Base-by-base conservation (phyloP, 1,139 yeast species). In the Suhomyces guaymorum region DNA sequence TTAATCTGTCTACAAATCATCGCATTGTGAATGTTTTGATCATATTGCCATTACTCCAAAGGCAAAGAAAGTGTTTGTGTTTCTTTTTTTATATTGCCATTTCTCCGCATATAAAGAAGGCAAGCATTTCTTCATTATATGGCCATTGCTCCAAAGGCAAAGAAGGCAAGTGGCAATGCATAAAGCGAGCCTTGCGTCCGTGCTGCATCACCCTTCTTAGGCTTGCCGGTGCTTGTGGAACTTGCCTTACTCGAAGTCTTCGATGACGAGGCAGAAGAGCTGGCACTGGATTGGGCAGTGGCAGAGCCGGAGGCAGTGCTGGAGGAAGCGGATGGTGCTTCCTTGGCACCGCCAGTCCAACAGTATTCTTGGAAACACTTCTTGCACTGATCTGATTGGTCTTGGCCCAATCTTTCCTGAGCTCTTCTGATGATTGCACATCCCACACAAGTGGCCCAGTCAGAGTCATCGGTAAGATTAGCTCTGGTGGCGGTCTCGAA, bases 391-490 rank as follows among this genome's bases (percentile, higher is more conserved):
- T 62, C 67, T 1, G 67, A 56, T 42, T 66, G 74, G 22, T 60
- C 57, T 24, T 58, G 37, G 3, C 62, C 62, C 32, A 58, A 51
- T 38, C 75, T 49, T 46, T 70, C 74, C 45, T 70, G 73, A 5
- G 62, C 58, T 45, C 75, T 52, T 44, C 73, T 55, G 25, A 70
- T 66, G 15, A 70, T 59, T 4, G 75, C 75, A 55, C 75, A 70
- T 3, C 73, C 75, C 11, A 70, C 70, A 51, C 75, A 70, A 1
- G 61, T 60, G 5, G 63, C 58, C 73, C 73, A 70, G 14, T 60
- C 48, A 8, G 49, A 38, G 41, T 69, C 73, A 29, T 57, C 60
- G 4, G 74, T 56, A 5, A 58, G 44, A 43, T 70, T 70, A 15
- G 49, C 51, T 37, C 69, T 48, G 4, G 70, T 52, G 7, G 66